Percentiles rank a stretch among this genome's conserved stretches.
These are phyloP conservation scores for Diutina pseudorugosa DNA, from an alignment of 1,139 yeast species.

Conservation along the genomic window DNA sequence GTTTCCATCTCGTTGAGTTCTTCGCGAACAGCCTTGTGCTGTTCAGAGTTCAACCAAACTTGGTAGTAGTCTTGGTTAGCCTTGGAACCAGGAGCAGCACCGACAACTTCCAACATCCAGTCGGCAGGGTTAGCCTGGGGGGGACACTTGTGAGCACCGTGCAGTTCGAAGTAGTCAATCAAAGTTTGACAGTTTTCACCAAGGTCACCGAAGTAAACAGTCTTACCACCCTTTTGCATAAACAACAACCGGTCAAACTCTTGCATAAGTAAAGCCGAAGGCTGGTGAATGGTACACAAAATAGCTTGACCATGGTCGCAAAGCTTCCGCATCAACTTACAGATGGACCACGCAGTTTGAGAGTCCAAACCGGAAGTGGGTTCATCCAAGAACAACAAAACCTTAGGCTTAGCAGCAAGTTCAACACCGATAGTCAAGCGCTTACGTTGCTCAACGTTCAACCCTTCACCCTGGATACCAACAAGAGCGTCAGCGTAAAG, in stretches of 20 bases:
- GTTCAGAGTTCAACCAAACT: conserved; percentile 53
- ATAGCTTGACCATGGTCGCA: conserved; percentile 77
- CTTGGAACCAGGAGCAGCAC: conserved; percentile 69
- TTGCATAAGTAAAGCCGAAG: conserved; percentile 65
- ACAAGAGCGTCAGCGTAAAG: conserved; percentile 71
- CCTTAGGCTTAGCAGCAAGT: conserved; percentile 75
- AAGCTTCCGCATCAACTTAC: conserved; percentile 62
- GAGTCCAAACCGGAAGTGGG: conserved; percentile 92
- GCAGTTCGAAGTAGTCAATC: conserved; percentile 10
- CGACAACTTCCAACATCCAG: conserved; percentile 42
- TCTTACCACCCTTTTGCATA: conserved; percentile 42
- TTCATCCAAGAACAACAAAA: conserved; percentile 74
- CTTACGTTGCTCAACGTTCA: conserved; percentile 80
- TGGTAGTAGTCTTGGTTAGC: conserved; percentile 54
- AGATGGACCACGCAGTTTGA: conserved; percentile 84
- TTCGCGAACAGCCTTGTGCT: conserved; percentile 29
- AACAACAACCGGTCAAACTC: conserved; percentile 69
- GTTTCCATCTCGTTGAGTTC: conserved; percentile 34
- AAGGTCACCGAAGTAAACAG: conserved; percentile 11
- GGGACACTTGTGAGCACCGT: conserved; percentile 13
- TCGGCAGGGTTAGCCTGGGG: conserved; percentile 13
- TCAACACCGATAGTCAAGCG: conserved; percentile 81
- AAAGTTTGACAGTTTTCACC: conserved; percentile 11
- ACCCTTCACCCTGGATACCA: conserved; percentile 68
- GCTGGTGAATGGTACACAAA: conserved; percentile 76